Conservation (phyloP, 2,329 filamentous ascomycete genomes). For the Parastagonospora nodorum region DNA sequence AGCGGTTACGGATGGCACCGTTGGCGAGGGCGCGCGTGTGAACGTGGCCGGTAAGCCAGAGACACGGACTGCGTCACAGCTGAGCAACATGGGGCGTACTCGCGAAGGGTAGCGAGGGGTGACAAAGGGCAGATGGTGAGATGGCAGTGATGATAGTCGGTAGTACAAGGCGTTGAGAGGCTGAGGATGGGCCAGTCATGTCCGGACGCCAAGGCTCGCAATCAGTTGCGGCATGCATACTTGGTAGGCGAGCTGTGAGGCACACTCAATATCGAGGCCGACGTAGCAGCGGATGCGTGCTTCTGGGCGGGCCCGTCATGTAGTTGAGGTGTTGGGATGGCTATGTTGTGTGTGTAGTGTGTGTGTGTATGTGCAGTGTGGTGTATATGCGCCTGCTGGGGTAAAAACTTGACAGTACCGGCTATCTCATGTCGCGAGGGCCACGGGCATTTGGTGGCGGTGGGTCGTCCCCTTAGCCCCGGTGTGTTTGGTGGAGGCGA, state of each 20-base stretch:
- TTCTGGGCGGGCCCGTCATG: constrained; percentile 13
- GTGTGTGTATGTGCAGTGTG: too few relatives aligned
- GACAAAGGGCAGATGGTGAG: constrained; percentile 8
- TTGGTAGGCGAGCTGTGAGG: constrained; percentile 22
- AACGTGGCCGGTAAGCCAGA: constrained; percentile 36
- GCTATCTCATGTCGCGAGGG: too few relatives aligned
- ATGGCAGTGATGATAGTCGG: constrained; percentile 26
- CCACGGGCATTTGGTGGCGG: too few relatives aligned
- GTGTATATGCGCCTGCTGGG: too few relatives aligned
- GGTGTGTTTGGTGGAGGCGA: background rate
- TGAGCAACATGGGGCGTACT: constrained; percentile 23
- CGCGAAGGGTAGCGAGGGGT: constrained; percentile 16
- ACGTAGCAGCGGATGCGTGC: constrained; percentile 18
- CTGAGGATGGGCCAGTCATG: constrained; percentile 22
- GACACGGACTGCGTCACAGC: constrained; percentile 20
- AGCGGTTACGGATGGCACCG: constrained; percentile 30
- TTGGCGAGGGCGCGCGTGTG: constrained; percentile 27
- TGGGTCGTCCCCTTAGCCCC: too few relatives aligned
- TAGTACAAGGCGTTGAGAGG: constrained; percentile 32
- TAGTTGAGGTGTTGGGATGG: constrained; percentile 1
- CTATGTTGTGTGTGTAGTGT: background rate
- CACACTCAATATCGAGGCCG: constrained; percentile 8
- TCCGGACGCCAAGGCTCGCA: constrained; percentile 23
- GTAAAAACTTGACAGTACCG: too few relatives aligned
- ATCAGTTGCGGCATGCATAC: constrained; percentile 26